Conservation (phyloP, 352 stramenopile species). For the Phytophthora ohioensis region DNA sequence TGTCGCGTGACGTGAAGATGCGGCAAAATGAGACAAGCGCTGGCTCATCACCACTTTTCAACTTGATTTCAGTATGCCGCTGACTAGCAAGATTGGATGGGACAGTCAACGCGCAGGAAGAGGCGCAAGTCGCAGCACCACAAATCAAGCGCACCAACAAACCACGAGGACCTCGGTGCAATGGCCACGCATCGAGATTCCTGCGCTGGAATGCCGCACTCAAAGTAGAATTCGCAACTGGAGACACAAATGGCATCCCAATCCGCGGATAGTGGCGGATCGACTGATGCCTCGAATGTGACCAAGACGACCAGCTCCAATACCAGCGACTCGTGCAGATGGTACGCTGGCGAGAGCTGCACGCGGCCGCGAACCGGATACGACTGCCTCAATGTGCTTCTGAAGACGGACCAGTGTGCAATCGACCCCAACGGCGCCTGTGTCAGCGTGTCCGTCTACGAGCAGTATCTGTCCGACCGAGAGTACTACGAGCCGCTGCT, state of each 20-base stretch:
- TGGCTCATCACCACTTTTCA: background rate
- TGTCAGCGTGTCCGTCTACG: constrained; percentile 40
- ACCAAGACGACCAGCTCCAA: constrained; percentile 35
- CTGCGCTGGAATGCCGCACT: background rate
- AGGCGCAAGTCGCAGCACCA: constrained; percentile 12
- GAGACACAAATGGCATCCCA: constrained; percentile 21
- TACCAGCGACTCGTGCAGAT: constrained; percentile 43
- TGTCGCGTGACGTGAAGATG: constrained; percentile 8
- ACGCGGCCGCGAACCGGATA: constrained; percentile 34
- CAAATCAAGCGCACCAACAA: constrained; percentile 16
- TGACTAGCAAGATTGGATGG: background rate
- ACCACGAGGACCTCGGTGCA: constrained; percentile 8
- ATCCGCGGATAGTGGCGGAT: background rate
- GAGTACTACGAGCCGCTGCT: constrained; percentile 37
- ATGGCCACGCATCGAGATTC: constrained; percentile 22
- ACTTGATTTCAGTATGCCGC: constrained; percentile 19
- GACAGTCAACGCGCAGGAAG: background rate
- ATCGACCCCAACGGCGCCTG: constrained; percentile 47
- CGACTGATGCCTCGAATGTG: background rate
- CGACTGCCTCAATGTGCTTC: constrained; percentile 43
- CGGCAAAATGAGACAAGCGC: constrained; percentile 15
- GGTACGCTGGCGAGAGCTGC: constrained; percentile 38
- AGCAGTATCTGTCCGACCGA: constrained; percentile 34
- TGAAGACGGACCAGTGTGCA: constrained; percentile 42
- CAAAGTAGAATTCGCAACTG: constrained; percentile 27